phyloP scores from a whole-genome alignment of 2,329 filamentous ascomycete species.

The Endothia cerciana region DNA sequence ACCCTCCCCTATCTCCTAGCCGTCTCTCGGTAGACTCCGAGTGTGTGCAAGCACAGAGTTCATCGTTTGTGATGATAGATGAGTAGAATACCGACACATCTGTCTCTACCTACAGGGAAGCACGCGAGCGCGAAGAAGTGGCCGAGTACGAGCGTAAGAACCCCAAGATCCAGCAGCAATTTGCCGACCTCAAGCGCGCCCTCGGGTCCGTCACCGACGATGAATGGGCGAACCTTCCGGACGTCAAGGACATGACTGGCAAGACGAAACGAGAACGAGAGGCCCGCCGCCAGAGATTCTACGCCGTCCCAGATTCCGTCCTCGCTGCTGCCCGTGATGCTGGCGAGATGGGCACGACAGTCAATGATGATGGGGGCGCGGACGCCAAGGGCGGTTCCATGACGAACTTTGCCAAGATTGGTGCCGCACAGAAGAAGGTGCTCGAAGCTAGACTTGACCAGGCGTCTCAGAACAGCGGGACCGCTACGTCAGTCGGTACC shows the following conservation, averaged over 20 bases:
- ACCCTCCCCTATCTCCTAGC: conserved; percentile 23
- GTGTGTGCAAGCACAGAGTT: conserved; percentile 56
- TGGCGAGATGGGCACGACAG: conserved; percentile 81
- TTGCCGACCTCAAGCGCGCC: conserved; percentile 91
- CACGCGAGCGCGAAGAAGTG: conserved; percentile 85
- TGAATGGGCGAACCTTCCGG: conserved; percentile 93
- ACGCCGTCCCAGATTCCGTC: conserved; percentile 95
- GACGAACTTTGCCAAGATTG: conserved; percentile 98
- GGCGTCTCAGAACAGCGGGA: conserved; percentile 71
- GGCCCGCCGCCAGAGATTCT: conserved; percentile 82
- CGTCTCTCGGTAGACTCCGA: background rate
- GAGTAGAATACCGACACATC: conserved; percentile 78
- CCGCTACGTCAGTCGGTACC: conserved; percentile 74
- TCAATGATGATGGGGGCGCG: conserved; percentile 71
- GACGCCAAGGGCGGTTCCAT: conserved; percentile 79
- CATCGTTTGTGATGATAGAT: conserved; percentile 67
- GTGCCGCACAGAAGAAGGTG: conserved; percentile 93
- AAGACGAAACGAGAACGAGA: conserved; percentile 88
- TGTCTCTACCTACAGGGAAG: conserved; percentile 77
- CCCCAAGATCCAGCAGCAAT: conserved; percentile 97
- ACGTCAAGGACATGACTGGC: conserved; percentile 94
- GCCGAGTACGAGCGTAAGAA: conserved; percentile 98
- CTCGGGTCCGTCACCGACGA: conserved; percentile 89
- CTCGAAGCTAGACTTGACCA: conserved; percentile 92
- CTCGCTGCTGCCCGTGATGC: conserved; percentile 83